These are phyloP conservation scores for Pouteria campechiana DNA, from an alignment of 179 eudicot genomes.

Conservation along the genomic window DNA sequence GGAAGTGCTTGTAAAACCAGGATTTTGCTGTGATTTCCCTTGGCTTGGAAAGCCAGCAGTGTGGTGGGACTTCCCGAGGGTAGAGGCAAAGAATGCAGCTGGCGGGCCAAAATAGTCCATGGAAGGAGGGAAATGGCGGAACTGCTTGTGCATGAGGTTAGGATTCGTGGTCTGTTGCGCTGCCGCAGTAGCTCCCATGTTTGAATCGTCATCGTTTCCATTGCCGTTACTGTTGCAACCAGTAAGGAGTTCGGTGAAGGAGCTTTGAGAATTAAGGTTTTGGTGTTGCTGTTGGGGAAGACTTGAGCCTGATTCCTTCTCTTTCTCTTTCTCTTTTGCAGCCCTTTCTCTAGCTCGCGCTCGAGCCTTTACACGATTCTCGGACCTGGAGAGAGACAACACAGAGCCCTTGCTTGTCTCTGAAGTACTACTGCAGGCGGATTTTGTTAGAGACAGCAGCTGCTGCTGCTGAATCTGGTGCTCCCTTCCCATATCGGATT, in stretches of 20 bases:
- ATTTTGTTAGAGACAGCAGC: constrained; percentile 28
- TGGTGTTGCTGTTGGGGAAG: constrained; percentile 6
- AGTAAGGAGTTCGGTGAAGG: constrained; percentile 77
- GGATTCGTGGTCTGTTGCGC: constrained; percentile 13
- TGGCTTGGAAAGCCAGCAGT: constrained; percentile 14
- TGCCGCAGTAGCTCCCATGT: constrained; percentile 6
- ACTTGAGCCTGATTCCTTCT: constrained; percentile 14
- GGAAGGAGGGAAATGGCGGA: constrained; percentile 24
- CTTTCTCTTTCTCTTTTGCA: constrained; percentile 62
- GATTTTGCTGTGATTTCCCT: constrained; percentile 25
- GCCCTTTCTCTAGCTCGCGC: constrained; percentile 66
- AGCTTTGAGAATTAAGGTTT: constrained; percentile 28
- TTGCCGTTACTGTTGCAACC: constrained; percentile 30
- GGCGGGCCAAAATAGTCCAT: constrained; percentile 61
- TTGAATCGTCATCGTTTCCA: background rate
- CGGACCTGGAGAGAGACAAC: constrained; percentile 49
- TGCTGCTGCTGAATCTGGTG: constrained; percentile 18
- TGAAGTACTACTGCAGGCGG: constrained; percentile 65
- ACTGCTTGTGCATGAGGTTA: constrained; percentile 12
- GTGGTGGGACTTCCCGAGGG: constrained; percentile 6
- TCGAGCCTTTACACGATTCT: constrained; percentile 56
- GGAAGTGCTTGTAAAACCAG: too few relatives aligned
- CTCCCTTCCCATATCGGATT: constrained; percentile 8
- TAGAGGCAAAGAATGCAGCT: constrained; percentile 11
- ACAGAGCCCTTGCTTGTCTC: constrained; percentile 84